These are phyloP conservation scores for Pezicula rhizophila DNA, from an alignment of 2,329 filamentous ascomycete genomes.

Conservation along the genomic window DNA sequence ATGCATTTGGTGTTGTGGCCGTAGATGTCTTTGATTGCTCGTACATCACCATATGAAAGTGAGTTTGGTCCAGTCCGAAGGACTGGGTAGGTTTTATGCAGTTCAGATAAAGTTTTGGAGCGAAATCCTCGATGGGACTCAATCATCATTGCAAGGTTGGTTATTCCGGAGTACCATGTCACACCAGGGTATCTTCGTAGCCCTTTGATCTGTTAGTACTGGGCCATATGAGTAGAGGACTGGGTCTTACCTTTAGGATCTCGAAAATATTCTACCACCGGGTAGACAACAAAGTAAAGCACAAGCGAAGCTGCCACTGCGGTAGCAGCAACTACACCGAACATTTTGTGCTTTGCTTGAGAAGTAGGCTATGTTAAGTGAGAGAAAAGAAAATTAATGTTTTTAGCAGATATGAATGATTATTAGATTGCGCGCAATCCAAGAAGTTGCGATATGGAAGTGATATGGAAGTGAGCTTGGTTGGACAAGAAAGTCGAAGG, in stretches of 20 bases:
- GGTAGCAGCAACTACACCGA: no score
- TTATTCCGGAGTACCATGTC: constrained; percentile 36
- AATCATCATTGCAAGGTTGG: constrained; percentile 40
- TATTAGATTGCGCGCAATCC: no score
- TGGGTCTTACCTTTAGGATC: constrained; percentile 34
- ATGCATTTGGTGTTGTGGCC: constrained; percentile 43
- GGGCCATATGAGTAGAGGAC: no score
- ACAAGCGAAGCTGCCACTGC: no score
- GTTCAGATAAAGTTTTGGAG: constrained; percentile 34
- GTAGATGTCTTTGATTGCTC: constrained; percentile 45
- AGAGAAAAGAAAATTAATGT: no score
- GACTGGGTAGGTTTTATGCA: constrained; percentile 40
- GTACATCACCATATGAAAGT: constrained; percentile 34
- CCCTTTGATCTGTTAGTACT: constrained; percentile 10
- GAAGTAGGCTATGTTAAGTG: no score
- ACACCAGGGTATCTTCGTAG: constrained; percentile 42
- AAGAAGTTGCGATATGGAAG: no score
- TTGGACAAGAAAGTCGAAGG: no score
- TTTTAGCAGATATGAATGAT: no score
- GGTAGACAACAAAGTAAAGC: constrained; percentile 33
- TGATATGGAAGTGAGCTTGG: no score
- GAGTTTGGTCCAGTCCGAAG: constrained; percentile 40
- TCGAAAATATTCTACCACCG: constrained; percentile 36
- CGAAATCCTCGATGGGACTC: constrained; percentile 37
- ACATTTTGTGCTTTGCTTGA: no score